phyloP scores from a whole-genome alignment of 139 green algal genomes.

The Chlamydomonas sphaeroides region DNA sequence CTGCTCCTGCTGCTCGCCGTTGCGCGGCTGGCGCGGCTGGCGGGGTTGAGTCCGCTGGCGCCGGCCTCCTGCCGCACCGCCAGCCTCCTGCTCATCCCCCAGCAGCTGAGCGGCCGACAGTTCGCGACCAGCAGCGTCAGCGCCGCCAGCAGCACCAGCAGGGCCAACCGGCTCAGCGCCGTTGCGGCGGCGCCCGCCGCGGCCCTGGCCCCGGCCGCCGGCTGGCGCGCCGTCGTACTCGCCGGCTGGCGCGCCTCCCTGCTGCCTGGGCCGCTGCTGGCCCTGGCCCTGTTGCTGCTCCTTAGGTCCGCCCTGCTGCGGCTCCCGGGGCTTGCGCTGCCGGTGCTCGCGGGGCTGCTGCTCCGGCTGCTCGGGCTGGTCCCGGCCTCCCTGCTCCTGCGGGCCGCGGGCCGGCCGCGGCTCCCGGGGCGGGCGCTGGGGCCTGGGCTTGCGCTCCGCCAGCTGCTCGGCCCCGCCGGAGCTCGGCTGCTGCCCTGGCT shows the following conservation, averaged over 20 bases:
- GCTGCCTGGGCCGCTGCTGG: neutral
- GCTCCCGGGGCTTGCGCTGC: conserved; percentile 6
- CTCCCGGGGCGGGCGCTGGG: neutral
- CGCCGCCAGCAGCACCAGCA: too few species aligned
- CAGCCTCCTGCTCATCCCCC: too few species aligned
- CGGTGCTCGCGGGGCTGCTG: neutral
- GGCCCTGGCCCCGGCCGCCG: too few species aligned
- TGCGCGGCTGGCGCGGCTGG: neutral
- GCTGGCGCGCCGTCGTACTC: neutral
- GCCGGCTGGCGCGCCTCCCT: too few species aligned
- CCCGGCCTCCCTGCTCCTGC: neutral
- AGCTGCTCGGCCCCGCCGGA: neutral
- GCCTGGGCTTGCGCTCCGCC: neutral
- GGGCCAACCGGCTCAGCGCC: too few species aligned
- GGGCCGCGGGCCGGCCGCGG: neutral
- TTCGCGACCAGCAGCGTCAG: too few species aligned
- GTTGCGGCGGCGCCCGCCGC: too few species aligned
- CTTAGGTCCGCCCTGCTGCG: neutral
- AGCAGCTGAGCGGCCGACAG: too few species aligned
- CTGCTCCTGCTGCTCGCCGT: neutral
- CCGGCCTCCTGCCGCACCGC: too few species aligned
- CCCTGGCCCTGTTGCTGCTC: neutral
- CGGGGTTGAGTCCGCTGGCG: too few species aligned
- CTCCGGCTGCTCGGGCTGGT: neutral
- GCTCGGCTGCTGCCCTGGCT: neutral